Evolutionary conservation across 768 basidiomycete genomes (phyloP), one percentile per base, ranked within the genome.

Genomic region (Amanita pallidorosea): DNA sequence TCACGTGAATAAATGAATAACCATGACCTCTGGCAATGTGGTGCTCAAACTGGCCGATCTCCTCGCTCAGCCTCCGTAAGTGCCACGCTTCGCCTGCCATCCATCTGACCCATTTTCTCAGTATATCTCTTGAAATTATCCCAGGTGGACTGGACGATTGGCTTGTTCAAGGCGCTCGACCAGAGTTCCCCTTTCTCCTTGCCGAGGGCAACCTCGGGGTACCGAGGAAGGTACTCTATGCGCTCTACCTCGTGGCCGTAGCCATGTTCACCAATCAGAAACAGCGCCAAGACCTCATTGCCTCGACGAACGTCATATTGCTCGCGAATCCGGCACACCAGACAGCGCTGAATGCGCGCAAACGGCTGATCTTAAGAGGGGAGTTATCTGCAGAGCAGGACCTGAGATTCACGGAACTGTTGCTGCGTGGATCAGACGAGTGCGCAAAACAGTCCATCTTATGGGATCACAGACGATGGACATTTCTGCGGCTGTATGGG

Each of bases 381-480:
- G 9, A 57, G 5, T 60, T 79, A 15, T 61, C 71, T 31, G 59
- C 70, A 7, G 52, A 60, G n/a, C 53, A 62, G 31, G 85, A 88
- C 55, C 66, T 87, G 23, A 53, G 51, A 20, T 73, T 74, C 45
- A 63, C 71, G 31, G 68, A 67, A 29, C 63, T 68, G 20, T 69
- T 79, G 22, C 63, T 83, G 37, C 68, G 75, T 27, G 74, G 77
- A 20, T 72, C 72, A 38, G 71, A 66, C 4, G 74, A 80, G 22
- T 76, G 71, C 57, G 73, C 77, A 20, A 88, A 85, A 64, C 75
- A 84, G 57, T 79, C 80, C 1, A 72, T 80, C 23, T 57, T 85
- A 23, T 88, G 85, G 85, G 70, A 79, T 54, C 80, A 88, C 59
- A 74, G 85, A 29, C 74, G 77, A 56, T 86, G 84, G 85, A 67